phyloP scores from a whole-genome alignment of 2,329 filamentous ascomycete species.

The Chalaropsis thielavioides region DNA sequence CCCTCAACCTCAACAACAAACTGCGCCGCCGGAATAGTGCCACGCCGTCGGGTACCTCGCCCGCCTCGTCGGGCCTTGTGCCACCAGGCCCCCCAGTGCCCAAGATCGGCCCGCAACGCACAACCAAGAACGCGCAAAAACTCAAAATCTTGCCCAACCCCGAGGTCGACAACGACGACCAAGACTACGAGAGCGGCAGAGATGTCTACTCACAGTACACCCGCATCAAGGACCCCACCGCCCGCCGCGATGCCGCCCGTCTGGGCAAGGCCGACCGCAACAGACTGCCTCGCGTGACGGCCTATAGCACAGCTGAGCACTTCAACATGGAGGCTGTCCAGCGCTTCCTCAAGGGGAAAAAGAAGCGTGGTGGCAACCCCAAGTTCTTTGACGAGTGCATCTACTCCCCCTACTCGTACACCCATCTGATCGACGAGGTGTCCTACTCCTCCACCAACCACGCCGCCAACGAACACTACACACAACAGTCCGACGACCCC shows the following conservation, averaged over 20 bases:
- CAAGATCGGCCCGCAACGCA: conserved; percentile 89
- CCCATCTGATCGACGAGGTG: conserved; percentile 43
- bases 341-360: conserved; percentile 76
- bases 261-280: conserved; percentile 87
- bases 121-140: conserved; percentile 91
- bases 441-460: conserved; percentile 53
- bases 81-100: conserved; percentile 24
- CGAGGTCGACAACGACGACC: conserved; percentile 59
- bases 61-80: conserved; percentile 27
- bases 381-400: conserved; percentile 97
- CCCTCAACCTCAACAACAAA: conserved; percentile 59
- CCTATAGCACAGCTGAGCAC: conserved; percentile 86
- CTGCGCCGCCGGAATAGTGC: conserved; percentile 67
- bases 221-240: conserved; percentile 90
- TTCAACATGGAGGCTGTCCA: conserved; percentile 84
- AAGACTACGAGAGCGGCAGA: conserved; percentile 77
- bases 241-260: conserved; percentile 77
- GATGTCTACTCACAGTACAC: conserved; percentile 98
- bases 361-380: conserved; percentile 65
- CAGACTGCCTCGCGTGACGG: conserved; percentile 76
- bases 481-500: conserved; percentile 24
- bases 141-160: conserved; percentile 92
- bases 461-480: conserved; percentile 22
- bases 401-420: conserved; percentile 84
- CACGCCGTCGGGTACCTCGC: conserved; percentile 35